Conservation (phyloP, 176 grass and related monocot genomes). For the Echinochloa phyllopogon region DNA sequence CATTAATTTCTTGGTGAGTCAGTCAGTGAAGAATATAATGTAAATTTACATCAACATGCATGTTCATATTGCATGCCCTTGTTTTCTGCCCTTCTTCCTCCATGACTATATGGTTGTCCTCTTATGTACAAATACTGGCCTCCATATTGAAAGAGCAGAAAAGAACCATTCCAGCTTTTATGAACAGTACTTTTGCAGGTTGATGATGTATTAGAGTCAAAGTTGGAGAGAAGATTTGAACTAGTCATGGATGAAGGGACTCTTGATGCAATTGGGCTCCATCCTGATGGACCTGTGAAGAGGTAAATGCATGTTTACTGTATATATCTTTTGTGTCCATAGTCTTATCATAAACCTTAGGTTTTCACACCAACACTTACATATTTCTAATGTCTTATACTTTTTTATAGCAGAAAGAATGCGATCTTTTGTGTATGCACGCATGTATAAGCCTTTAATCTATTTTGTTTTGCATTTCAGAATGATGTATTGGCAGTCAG, state of each 20-base stretch:
- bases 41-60: not conserved
- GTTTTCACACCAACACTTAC: not conserved
- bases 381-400: not conserved
- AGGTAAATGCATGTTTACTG: constrained; percentile 49
- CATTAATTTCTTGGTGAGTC: constrained; percentile 86
- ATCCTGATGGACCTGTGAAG: constrained; percentile 88
- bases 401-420: not conserved
- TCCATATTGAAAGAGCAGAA: constrained; percentile 9
- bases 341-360: not conserved
- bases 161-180: constrained; percentile 4
- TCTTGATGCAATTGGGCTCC: constrained; percentile 85
- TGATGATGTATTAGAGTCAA: constrained; percentile 95
- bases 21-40: not conserved
- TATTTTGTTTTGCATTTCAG: constrained; percentile 56
- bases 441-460: constrained; percentile 26
- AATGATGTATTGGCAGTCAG: constrained; percentile 97
- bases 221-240: constrained; percentile 83
- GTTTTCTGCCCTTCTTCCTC: not conserved
- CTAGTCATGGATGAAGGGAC: constrained; percentile 97
- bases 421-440: not conserved
- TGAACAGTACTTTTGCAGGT: constrained; percentile 55
- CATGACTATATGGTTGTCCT: not conserved
- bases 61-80: not conserved
- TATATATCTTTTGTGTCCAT: constrained; percentile 3
- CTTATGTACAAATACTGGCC: not conserved